Evolutionary conservation across 2,329 filamentous ascomycete genomes (phyloP).

Genomic region (Aspergillus sp.): DNA sequence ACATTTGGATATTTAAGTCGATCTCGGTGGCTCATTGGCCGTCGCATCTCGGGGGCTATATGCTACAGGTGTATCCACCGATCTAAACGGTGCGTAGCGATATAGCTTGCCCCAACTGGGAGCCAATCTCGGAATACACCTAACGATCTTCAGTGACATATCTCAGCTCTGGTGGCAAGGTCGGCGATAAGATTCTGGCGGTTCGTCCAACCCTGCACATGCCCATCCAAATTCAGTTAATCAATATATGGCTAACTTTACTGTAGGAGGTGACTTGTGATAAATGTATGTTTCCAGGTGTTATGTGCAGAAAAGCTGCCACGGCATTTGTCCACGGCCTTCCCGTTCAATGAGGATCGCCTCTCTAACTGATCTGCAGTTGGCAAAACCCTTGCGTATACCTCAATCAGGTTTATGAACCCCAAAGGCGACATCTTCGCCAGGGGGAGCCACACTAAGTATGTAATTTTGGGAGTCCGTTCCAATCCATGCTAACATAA

Average conservation of each 20-base stretch:
- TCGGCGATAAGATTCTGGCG: constrained; percentile 60
- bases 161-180: constrained; percentile 61
- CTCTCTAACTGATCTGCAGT: constrained; percentile 41
- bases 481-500: neutral
- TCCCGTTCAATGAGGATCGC: neutral
- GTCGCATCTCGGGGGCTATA: constrained; percentile 66
- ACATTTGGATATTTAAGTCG: constrained; percentile 45
- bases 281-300: constrained; percentile 52
- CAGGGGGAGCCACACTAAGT: constrained; percentile 68
- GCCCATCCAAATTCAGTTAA: neutral
- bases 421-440: constrained; percentile 60
- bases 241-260: constrained; percentile 17
- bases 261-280: constrained; percentile 61
- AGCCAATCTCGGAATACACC: neutral
- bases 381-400: constrained; percentile 66
- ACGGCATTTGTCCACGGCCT: neutral
- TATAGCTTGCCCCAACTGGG: neutral
- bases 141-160: constrained; percentile 55
- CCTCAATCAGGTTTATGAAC: constrained; percentile 62
- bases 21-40: constrained; percentile 65
- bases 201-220: constrained; percentile 36
- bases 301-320: neutral
- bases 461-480: constrained; percentile 19
- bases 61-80: constrained; percentile 66
- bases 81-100: constrained; percentile 55